These are phyloP conservation scores for Fusarium vanettenii DNA, from an alignment of 2,329 filamentous ascomycete species.

Conservation along the genomic window DNA sequence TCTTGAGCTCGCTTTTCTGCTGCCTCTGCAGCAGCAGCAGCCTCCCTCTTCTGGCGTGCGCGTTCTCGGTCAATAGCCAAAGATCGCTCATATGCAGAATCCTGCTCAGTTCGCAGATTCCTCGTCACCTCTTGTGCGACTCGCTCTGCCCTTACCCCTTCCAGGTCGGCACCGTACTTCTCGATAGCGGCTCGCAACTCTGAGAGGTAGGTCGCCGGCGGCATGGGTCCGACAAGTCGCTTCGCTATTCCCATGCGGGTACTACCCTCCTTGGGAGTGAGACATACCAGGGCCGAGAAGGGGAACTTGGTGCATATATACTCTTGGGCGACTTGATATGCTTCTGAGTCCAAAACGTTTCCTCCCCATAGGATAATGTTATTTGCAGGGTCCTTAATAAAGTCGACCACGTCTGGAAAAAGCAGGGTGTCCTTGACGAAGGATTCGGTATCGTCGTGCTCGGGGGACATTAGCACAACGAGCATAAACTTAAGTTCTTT, in stretches of 20 bases:
- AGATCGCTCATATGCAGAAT: slow-evolving; percentile 92
- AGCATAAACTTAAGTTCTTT: slow-evolving; percentile 90
- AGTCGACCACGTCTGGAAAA: slow-evolving; percentile 77
- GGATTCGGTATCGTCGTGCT: slow-evolving; percentile 89
- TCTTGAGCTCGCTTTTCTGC: slow-evolving; percentile 72
- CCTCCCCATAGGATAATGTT: slow-evolving; percentile 93
- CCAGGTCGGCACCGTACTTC: slow-evolving; percentile 81
- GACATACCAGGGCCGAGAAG: slow-evolving; percentile 85
- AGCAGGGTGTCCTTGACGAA: slow-evolving; percentile 89
- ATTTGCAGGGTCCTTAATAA: slow-evolving; percentile 79
- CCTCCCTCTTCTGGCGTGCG: slow-evolving; percentile 79
- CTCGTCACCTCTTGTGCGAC: slow-evolving; percentile 85
- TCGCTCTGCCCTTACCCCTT: slow-evolving; percentile 78
- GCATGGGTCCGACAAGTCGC: slow-evolving; percentile 78
- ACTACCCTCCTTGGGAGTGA: slow-evolving; percentile 85
- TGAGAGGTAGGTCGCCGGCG: slow-evolving; percentile 76
- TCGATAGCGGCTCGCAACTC: slow-evolving; percentile 80
- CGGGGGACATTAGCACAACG: slow-evolving; percentile 88
- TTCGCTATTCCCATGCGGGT: slow-evolving; percentile 92
- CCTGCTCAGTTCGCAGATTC: slow-evolving; percentile 86
- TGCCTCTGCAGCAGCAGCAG: slow-evolving; percentile 76
- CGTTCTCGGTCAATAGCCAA: slow-evolving; percentile 89
- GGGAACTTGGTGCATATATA: slow-evolving; percentile 93
- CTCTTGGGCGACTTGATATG: slow-evolving; percentile 90
- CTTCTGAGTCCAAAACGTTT: slow-evolving; percentile 91